Conservation (phyloP, 306 rosid species). For the Rosa lucieae region DNA sequence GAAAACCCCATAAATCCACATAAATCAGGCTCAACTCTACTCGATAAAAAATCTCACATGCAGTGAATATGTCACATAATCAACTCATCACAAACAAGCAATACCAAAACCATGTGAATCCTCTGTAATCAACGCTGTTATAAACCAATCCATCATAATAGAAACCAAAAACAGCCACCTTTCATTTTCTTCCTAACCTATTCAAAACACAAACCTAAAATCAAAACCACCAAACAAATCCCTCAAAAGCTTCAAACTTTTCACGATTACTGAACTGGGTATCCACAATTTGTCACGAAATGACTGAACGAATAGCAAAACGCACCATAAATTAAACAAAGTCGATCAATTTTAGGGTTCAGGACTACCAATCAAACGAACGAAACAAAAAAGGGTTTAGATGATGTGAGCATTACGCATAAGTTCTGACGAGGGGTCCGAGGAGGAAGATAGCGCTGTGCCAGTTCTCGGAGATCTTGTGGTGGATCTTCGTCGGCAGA, state of each 20-base stretch:
- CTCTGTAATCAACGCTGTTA: too few relatives aligned
- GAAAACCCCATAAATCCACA: too few relatives aligned
- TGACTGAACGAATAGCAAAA: neutral
- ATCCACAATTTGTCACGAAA: too few relatives aligned
- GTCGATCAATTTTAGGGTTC: neutral
- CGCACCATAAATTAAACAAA: too few relatives aligned
- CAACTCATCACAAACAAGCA: too few relatives aligned
- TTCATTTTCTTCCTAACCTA: too few relatives aligned
- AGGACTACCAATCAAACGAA: neutral
- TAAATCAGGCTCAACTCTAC: too few relatives aligned
- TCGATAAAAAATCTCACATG: too few relatives aligned
- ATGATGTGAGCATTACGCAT: slow-evolving; percentile 33
- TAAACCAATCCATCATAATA: too few relatives aligned
- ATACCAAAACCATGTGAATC: too few relatives aligned
- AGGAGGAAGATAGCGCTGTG: slow-evolving; percentile 57
- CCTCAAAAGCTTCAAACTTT: neutral
- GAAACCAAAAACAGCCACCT: too few relatives aligned
- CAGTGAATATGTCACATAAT: too few relatives aligned
- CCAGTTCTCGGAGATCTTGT: slow-evolving; percentile 82
- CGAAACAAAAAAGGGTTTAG: neutral
- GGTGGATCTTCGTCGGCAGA: slow-evolving; percentile 64
- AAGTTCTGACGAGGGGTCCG: slow-evolving; percentile 52
- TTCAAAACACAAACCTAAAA: neutral
- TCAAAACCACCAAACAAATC: neutral
- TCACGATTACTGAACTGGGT: neutral